Evolutionary conservation across 164 flowering plant species (phyloP), one percentile per base, ranked within the genome.

Genomic region (Sedum album): DNA sequence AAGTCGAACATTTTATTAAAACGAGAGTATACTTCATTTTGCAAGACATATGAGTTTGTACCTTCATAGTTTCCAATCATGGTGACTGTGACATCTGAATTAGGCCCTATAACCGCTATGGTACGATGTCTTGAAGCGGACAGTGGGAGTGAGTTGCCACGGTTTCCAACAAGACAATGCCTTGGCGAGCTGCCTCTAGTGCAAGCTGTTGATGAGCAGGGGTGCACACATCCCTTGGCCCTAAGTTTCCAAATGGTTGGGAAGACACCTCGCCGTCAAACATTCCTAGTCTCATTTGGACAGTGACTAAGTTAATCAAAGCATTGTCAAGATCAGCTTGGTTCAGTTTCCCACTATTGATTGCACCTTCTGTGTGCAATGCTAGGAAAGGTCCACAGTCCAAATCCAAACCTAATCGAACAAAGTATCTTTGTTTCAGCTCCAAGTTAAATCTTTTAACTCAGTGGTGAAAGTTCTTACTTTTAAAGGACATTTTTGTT

Each of bases 41-140:
- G 38, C 7, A 35, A n/a, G n/a, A 60, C 15, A 20, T 21, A 23
- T 35, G 46, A 64, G 31, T 9, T 48, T 33, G 30, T 76, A 82
- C 89, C 87, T 3, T 88, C 87, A 67, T 88, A 88, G 72, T 84
- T 88, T 60, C 93, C 90, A 1, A 86, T 84, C 90, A 88, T 86
- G 48, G 88, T 83, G 1, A 44, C 75, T 7, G 90, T 86, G 18
- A 68, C 90, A 71, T 86, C 87, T 0, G 90, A 81, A 60, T 86
- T 83, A 23, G 90, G 90, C 28, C 93, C 93, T 33, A 88, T 82
- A 15, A 88, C 90, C 0, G 88, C 90, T 14, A 88, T 73, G 21
- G 83, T 80, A 0, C 80, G 80, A 66, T 80, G 81, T 0, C 70
- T 78, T 21, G 28, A 30, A 2, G 79, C 39, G 48, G 83, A 79